Conservation (phyloP, 345 rosid species). For the Turritis glabra region DNA sequence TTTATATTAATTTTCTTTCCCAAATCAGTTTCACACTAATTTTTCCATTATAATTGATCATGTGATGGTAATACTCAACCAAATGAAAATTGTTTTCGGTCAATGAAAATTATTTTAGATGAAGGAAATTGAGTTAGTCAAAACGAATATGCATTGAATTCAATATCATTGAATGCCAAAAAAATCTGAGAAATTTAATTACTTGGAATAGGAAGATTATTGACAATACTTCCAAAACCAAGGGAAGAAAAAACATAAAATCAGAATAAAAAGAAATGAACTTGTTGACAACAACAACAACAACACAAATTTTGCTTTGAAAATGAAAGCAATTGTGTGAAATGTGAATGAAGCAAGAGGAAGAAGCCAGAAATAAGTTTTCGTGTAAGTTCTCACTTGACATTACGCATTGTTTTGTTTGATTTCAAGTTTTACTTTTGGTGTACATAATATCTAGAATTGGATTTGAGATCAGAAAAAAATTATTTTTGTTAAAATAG, state of each 20-base stretch:
- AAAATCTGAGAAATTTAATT: neutral
- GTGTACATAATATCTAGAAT: neutral
- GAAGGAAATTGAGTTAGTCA: conserved; percentile 13
- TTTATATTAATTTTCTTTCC: neutral
- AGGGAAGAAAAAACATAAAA: neutral
- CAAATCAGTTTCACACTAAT: neutral
- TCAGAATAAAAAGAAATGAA: neutral
- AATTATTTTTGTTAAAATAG: neutral
- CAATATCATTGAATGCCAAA: neutral
- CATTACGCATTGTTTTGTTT: conserved; percentile 16
- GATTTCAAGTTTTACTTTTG: neutral
- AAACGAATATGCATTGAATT: conserved; percentile 1
- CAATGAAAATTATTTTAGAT: conserved; percentile 5
- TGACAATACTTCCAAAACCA: neutral
- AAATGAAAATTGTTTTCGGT: neutral
- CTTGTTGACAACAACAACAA: conserved; percentile 9
- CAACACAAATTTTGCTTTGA: neutral
- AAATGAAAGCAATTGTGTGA: neutral
- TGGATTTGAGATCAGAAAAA: neutral
- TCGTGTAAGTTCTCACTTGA: conserved; percentile 11
- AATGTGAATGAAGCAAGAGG: neutral
- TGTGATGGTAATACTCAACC: neutral
- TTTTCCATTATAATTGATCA: neutral
- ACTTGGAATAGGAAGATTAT: neutral
- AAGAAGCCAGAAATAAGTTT: neutral